Base-by-base conservation (phyloP, 768 basidiomycete species). In the Auriscalpium vulgare region DNA sequence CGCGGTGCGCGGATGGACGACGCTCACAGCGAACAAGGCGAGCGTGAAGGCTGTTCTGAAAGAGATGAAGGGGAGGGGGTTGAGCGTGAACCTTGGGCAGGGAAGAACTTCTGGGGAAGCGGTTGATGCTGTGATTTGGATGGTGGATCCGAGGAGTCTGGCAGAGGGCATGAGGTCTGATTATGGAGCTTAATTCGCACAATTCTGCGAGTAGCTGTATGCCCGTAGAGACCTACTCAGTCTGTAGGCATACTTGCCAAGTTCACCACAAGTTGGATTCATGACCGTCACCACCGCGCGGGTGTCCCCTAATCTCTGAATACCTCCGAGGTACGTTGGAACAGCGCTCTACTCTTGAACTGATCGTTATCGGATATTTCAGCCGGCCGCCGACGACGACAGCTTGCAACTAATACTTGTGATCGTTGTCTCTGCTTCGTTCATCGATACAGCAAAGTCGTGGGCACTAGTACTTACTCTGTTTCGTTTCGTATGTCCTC, bases 11-110 rank as follows among this genome's bases (percentile, higher is more conserved):
- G 83, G 85, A 0, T 85, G 88, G 87, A 94, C 92, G 59, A 91
- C 88, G n/a, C 72, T 95, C 49, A 94, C 91, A 4, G 90, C 90
- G 9, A 95, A 95, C 62, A 76, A 81, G 60, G 78, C 85, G 35
- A 91, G 91, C 61, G 81, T 93, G 23, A 83, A 78, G 64, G 83
- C 83, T 21, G 74, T 94, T n/a, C 58, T 92, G 57, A 75, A 82
- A 57, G 87, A 87, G 67, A 78, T 91, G 68, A 79, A 74, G 55
- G 64, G 68, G 14, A 57, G 71, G 2, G 71, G 71, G 35, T 63
- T 38, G 9, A 63, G n/a, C 4, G 58, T 56, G 10, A 55, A 51
- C 11, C 51, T 44, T 19, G 56, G 37, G 21, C 57, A 35, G 17
- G 45, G 48, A 36, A 56, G 45, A n/a, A 56, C 21, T 21, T 55